phyloP scores from a whole-genome alignment of 129 eudicot genomes.

The Artemisia annua region DNA sequence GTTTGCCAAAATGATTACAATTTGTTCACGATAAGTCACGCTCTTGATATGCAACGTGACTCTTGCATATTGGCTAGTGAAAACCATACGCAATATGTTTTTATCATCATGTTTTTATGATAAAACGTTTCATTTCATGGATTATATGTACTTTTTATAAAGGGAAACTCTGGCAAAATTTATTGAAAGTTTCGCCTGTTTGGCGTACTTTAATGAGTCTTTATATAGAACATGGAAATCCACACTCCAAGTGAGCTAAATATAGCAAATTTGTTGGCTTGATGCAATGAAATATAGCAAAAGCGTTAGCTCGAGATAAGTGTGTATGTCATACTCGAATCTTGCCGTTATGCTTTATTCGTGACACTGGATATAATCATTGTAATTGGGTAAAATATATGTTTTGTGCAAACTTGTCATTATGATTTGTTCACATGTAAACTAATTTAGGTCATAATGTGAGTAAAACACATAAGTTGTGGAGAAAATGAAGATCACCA shows the following conservation, averaged over 20 bases:
- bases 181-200: not conserved
- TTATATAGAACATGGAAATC: slow-evolving; percentile 7
- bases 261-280: not conserved
- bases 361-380: not conserved
- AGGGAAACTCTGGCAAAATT: too few relatives aligned
- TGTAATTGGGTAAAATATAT: too few relatives aligned
- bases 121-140: too few relatives aligned
- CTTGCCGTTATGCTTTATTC: not conserved
- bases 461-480: too few relatives aligned
- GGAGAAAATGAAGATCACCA: too few relatives aligned
- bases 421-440: too few relatives aligned
- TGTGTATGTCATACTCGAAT: not conserved
- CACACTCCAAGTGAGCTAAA: not conserved
- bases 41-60: not conserved
- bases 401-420: too few relatives aligned
- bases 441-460: too few relatives aligned
- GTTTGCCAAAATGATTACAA: not conserved
- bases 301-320: slow-evolving; percentile 10
- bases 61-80: not conserved
- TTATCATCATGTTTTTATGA: too few relatives aligned
- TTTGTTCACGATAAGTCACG: not conserved
- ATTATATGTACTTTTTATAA: too few relatives aligned
- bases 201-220: not conserved
- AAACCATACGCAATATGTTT: not conserved
- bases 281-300: slow-evolving; percentile 5